Percentiles rank a stretch among this genome's conserved stretches.
phyloP scores from a whole-genome alignment of 495 filamentous ascomycete genomes.

The Usnea hakonensis region DNA sequence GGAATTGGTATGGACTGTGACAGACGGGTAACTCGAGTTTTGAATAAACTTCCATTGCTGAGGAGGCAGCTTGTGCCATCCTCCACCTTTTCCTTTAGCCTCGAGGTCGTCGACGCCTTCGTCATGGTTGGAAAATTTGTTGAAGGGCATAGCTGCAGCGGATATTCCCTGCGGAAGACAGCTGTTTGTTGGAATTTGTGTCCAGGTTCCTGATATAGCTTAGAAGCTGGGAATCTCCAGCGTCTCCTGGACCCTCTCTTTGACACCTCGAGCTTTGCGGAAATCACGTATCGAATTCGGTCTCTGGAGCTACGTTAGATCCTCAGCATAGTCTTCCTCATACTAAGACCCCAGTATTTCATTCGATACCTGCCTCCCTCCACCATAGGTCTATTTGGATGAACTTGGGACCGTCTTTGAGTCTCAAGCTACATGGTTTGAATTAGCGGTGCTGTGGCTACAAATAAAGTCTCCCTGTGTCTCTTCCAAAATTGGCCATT shows the following conservation, averaged over 20 bases:
- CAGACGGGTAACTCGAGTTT: background rate
- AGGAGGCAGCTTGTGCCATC: background rate
- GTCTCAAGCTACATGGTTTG: background rate
- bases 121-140: background rate
- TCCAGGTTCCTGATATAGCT: background rate
- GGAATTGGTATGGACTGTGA: background rate
- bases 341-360: background rate
- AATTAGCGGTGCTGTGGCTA: background rate
- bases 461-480: background rate
- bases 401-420: background rate
- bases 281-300: background rate
- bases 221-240: background rate
- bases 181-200: background rate
- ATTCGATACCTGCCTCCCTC: background rate
- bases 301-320: background rate
- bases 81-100: background rate
- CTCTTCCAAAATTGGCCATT: background rate
- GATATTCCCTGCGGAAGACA: background rate
- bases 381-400: background rate
- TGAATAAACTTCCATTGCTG: background rate
- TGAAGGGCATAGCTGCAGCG: background rate
- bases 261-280: background rate
- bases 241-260: background rate
- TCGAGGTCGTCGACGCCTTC: background rate
- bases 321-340: background rate